Evolutionary conservation across 179 eudicot genomes (phyloP), one percentile per base, ranked within the genome.

Genomic region (Heliamphora ciliata): DNA sequence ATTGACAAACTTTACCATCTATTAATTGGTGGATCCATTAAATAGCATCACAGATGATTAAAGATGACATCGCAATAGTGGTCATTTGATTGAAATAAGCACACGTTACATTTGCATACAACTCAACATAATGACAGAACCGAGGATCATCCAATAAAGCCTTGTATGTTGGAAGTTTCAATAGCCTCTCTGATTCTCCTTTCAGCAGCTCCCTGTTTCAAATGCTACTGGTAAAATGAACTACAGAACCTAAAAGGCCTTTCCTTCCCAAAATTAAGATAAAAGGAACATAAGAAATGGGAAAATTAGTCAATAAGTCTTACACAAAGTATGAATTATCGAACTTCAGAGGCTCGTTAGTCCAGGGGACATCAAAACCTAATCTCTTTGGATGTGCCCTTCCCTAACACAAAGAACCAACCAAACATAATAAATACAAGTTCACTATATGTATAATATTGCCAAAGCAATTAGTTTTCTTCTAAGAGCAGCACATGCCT

Each of bases 331-430:
- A 95, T 52, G 94, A 91, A 84, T 94, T 94, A 71, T 94, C 98
- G 80, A 96, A 94, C 88, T 90, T 94, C 84, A 96, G 86, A 48
- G 98, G 99, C 86, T 96, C 98, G 82, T 86, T 84, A 17, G 99
- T 96, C 99, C 99, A 96, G 50, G 99, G 90, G 46, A 98, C 99
- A 79, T 93, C 98, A 85, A 96, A 96, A 80, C 99, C 99, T 79
- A 98, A 96, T 83, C 98, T 96, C 79, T 96, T 98, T 67, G 94
- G 91, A 87, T 94, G 99, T 77, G 96, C 97, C 89, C 94, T 94
- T 85, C 99, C 99, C 98, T 94, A 86, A 77, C 61, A 60, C 72
- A 79, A 81, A 81, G 71, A 73, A 47, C 46, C 79, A 79, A 70
- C 65, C 31, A 79, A 58, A 47, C 18, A 13, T 8, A 47, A 63